Conservation (phyloP, 495 filamentous ascomycete species). For the Tuber aestivum region DNA sequence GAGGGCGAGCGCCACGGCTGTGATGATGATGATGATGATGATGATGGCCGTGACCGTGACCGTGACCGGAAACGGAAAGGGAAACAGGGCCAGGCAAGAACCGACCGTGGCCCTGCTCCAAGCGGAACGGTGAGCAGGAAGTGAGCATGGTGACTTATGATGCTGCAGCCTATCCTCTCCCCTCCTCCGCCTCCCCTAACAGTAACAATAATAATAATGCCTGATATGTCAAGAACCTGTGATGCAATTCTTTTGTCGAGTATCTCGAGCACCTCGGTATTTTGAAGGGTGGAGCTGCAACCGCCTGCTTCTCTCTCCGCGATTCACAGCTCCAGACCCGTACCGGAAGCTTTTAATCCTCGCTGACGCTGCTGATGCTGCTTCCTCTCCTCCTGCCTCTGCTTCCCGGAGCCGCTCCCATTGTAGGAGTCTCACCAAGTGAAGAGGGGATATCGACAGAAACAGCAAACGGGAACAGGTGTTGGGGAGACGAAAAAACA, state of each 20-base stretch:
- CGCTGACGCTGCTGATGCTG: background rate
- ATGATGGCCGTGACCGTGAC: background rate
- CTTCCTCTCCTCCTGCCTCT: background rate
- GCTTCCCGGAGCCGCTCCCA: background rate
- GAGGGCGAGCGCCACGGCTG: background rate
- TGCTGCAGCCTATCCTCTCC: background rate
- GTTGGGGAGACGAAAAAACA: background rate
- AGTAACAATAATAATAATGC: too few species aligned
- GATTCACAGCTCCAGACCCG: background rate
- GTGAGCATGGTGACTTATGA: background rate
- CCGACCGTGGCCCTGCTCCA: background rate
- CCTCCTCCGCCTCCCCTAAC: background rate
- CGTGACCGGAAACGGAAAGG: background rate
- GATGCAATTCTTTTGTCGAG: background rate
- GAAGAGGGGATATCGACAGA: background rate
- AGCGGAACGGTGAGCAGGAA: background rate
- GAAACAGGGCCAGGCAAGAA: conserved; percentile 1
- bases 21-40: background rate
- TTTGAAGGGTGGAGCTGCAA: background rate
- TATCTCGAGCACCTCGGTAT: too few species aligned
- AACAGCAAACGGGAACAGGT: background rate
- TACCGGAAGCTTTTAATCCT: background rate
- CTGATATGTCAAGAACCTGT: background rate
- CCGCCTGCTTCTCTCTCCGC: background rate
- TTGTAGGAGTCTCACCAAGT: background rate